Base-by-base conservation (phyloP, 139 green algal species). In the Zygnema circumcarinatum region DNA sequence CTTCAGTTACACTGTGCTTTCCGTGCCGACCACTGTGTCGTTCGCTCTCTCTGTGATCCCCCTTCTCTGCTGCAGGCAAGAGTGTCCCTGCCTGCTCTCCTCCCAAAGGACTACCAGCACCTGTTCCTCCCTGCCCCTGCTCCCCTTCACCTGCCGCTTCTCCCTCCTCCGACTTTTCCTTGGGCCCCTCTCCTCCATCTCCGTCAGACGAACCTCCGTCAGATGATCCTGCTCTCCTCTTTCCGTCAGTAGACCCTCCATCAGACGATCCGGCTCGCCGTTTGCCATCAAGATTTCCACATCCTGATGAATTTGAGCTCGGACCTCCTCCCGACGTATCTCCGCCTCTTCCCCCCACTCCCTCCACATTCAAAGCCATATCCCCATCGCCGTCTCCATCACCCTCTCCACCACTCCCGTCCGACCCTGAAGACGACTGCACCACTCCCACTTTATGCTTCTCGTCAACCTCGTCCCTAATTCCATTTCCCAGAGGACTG, bases 301-400 rank as follows among this genome's bases (percentile, higher is more conserved):
- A 78, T 38, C 35, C 69, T 3, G 69, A 78, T 3, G 69, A 78
- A 16, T 78, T 7, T 38, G 69, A 78, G 16, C 11, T 38, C 35
- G 69, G 69, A 22, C 69, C 69, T 39, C 69, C 69, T 78, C 69
- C 69, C 35, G 69, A 78, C 3, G 47, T 52, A 62, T 82, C 32
- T 39, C 74, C 74, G 69, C 16, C 69, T 11, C 69, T 39, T 11
- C 69, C 35, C 11, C 7, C 69, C 69, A 40, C 69, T 11, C 69
- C 35, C 11, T 25, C 69, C 69, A 40, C 69, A 78, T 40, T 40
- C 11, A 11, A 11, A 40, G 35, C 16, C 69, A 52, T 41, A n/a
- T 82, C 32, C 11, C 16, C 69, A 35, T 21, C 69, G 33, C 69
- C 69, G 69, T 11, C 20, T 33, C 69, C 69, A n/a, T n/a, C n/a